Conservation (phyloP, 2,329 filamentous ascomycete genomes). For the Aspergillus awamori region DNA sequence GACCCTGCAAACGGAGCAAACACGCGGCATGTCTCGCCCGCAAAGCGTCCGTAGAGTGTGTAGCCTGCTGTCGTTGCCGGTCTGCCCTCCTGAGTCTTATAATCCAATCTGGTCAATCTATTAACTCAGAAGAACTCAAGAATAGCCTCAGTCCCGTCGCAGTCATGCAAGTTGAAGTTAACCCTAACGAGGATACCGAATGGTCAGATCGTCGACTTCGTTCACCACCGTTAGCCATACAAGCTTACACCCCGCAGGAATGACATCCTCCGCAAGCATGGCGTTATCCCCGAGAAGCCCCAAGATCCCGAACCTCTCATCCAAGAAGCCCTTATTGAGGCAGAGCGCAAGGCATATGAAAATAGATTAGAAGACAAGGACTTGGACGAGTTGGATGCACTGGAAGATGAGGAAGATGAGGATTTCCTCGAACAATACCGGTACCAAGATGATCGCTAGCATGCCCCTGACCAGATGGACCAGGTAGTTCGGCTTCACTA, state of each 20-base stretch:
- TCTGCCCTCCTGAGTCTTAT: neutral
- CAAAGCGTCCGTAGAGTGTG: neutral
- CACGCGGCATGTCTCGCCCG: constrained; percentile 35
- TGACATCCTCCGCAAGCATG: constrained; percentile 95
- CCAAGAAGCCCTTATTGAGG: constrained; percentile 88
- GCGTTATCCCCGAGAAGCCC: constrained; percentile 95
- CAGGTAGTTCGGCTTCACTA: neutral
- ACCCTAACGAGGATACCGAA: constrained; percentile 97
- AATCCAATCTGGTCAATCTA: neutral
- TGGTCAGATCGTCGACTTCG: constrained; percentile 60
- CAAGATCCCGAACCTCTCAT: constrained; percentile 95
- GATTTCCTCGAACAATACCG: constrained; percentile 85
- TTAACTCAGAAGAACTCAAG: neutral
- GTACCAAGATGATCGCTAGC: constrained; percentile 32
- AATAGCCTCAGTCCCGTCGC: neutral
- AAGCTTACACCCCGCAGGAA: constrained; percentile 66
- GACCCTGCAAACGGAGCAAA: constrained; percentile 43
- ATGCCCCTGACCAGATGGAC: neutral
- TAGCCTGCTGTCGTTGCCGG: neutral
- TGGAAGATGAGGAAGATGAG: constrained; percentile 96
- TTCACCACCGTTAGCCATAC: constrained; percentile 19
- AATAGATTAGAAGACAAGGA: constrained; percentile 94
- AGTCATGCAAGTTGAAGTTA: constrained; percentile 74
- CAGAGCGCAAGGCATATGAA: constrained; percentile 80
- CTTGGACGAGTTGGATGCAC: constrained; percentile 85